Conservation (phyloP, 1,139 yeast species). For the Sugiyamaella castrensis region DNA sequence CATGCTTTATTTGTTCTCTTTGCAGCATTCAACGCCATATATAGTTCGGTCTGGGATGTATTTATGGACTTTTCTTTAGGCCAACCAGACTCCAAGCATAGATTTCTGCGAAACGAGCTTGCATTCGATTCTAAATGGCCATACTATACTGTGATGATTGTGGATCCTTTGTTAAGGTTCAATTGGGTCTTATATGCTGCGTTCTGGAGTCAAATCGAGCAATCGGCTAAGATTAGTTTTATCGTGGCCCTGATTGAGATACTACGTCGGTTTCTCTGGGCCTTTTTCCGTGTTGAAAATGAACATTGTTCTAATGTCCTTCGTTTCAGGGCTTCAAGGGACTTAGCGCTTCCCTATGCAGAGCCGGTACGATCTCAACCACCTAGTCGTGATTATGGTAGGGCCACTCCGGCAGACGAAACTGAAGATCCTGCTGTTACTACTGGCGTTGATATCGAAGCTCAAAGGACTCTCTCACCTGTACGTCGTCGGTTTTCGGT, state of each 20-base stretch:
- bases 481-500: not conserved
- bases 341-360: constrained; percentile 76
- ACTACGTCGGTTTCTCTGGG: constrained; percentile 81
- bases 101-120: constrained; percentile 66
- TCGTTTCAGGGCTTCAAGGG: constrained; percentile 80
- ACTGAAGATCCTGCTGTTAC: constrained; percentile 18
- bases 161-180: constrained; percentile 72
- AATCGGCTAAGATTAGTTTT: constrained; percentile 88
- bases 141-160: constrained; percentile 71
- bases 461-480: not conserved
- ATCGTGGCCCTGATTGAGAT: constrained; percentile 79
- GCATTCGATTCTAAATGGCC: constrained; percentile 56
- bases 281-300: constrained; percentile 88
- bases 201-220: constrained; percentile 73
- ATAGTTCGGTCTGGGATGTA: constrained; percentile 79
- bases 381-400: not conserved
- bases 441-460: constrained; percentile 16
- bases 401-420: constrained; percentile 1
- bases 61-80: constrained; percentile 94
- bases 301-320: constrained; percentile 91
- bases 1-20: constrained; percentile 65
- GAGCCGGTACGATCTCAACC: constrained; percentile 6
- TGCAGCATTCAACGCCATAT: constrained; percentile 70
- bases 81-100: constrained; percentile 57
- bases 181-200: constrained; percentile 84